Percentiles rank a stretch among this genome's conserved stretches.
phyloP scores from a whole-genome alignment of 768 basidiomycete genomes.

The Rhizopogon sp. region DNA sequence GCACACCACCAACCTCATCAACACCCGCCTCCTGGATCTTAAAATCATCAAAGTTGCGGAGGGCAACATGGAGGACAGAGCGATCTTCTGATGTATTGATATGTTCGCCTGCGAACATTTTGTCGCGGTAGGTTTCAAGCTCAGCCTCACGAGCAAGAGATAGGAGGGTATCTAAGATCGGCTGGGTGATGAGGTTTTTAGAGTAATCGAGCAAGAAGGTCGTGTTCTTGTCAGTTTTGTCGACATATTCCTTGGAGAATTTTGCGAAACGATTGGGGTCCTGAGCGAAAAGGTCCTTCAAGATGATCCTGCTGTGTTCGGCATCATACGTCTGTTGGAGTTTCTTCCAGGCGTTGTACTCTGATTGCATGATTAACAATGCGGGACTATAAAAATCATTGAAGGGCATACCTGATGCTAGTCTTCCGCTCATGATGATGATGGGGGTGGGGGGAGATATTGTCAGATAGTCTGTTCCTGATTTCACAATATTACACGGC shows the following conservation, averaged over 20 bases:
- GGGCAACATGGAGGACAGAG: conserved; percentile 89
- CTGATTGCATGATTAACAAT: conserved; percentile 35
- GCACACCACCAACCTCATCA: too few species aligned
- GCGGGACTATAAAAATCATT: not conserved
- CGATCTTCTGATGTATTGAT: conserved; percentile 99
- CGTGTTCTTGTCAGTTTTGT: conserved; percentile 58
- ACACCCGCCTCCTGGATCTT: conserved; percentile 3
- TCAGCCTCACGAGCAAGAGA: conserved; percentile 79
- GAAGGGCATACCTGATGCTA: conserved; percentile 46
- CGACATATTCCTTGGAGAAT: conserved; percentile 75
- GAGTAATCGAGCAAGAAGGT: conserved; percentile 94
- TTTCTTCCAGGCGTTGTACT: conserved; percentile 87
- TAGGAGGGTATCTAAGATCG: conserved; percentile 75
- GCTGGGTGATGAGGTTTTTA: conserved; percentile 90
- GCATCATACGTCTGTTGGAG: conserved; percentile 80
- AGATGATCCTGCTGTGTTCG: conserved; percentile 66
- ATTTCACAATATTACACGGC: not conserved
- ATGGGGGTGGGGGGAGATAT: not conserved
- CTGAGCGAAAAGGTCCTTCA: conserved; percentile 89
- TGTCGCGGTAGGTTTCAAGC: conserved; percentile 80
- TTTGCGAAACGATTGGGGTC: conserved; percentile 85
- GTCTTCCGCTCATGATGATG: conserved; percentile 55
- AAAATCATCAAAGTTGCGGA: conserved; percentile 77
- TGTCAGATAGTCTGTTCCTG: conserved; percentile 1
- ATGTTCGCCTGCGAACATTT: conserved; percentile 94